Evolutionary conservation across 148 eudicot genomes (phyloP).

Genomic region (Talinum fruticosum): DNA sequence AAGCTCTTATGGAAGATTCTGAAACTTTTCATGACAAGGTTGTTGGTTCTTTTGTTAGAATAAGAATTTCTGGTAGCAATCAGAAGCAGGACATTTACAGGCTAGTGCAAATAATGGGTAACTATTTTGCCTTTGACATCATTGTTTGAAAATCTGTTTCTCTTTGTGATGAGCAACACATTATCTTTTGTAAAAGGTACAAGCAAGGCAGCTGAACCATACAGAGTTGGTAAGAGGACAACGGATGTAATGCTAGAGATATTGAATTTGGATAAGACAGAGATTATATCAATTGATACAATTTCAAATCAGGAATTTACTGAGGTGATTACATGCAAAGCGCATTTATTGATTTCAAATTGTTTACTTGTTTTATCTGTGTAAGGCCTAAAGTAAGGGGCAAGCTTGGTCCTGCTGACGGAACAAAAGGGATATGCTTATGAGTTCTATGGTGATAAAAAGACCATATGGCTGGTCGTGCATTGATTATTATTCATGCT

Average conservation of each 20-base stretch:
- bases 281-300: slow-evolving; percentile 72
- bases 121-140: slow-evolving; percentile 7
- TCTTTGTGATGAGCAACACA: slow-evolving; percentile 9
- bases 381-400: background rate
- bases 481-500: background rate
- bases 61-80: slow-evolving; percentile 77
- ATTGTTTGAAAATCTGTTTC: background rate
- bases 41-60: slow-evolving; percentile 88
- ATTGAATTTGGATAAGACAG: slow-evolving; percentile 84
- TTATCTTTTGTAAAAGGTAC: slow-evolving; percentile 55
- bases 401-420: background rate
- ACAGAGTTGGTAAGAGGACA: slow-evolving; percentile 83
- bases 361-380: background rate
- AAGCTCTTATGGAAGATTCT: slow-evolving; percentile 71
- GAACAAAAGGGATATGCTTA: background rate
- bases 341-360: background rate
- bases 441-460: background rate
- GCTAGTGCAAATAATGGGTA: slow-evolving; percentile 97
- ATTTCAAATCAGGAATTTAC: slow-evolving; percentile 96
- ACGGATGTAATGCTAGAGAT: slow-evolving; percentile 80
- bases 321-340: slow-evolving; percentile 51
- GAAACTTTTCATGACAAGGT: slow-evolving; percentile 73
- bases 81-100: slow-evolving; percentile 95
- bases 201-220: slow-evolving; percentile 65
- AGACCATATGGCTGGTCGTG: background rate